Evolutionary conservation across 2,329 filamentous ascomycete species (phyloP).

Genomic region (Xylariaceae sp.): DNA sequence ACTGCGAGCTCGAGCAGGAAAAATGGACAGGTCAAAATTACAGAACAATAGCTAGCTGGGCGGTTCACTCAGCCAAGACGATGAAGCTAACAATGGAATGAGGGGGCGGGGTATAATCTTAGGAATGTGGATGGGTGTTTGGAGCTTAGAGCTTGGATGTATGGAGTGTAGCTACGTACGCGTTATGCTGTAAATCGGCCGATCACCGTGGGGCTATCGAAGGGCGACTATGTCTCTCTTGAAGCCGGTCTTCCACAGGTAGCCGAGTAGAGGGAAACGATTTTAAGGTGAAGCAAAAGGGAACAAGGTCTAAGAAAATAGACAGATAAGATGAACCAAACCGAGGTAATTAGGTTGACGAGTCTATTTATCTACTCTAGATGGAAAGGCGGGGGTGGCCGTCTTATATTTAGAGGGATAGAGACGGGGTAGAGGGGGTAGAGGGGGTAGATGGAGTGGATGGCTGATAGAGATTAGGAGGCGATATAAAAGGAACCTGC

Average conservation of each 20-base stretch:
- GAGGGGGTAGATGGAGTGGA: too few species aligned
- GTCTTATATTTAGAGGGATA: background rate
- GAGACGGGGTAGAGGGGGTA: background rate
- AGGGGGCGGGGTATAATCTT: conserved; percentile 10
- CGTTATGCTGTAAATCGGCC: too few species aligned
- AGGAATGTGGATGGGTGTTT: too few species aligned
- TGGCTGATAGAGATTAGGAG: background rate
- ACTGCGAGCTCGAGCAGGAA: background rate
- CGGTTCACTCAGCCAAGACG: too few species aligned
- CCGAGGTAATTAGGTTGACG: background rate
- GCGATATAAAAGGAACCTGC: background rate
- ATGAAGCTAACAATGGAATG: too few species aligned
- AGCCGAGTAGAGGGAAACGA: background rate
- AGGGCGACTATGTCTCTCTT: too few species aligned
- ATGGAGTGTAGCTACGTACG: too few species aligned
- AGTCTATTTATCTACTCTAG: conserved; percentile 16
- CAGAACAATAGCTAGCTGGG: background rate
- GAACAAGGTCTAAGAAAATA: background rate
- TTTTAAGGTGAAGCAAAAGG: background rate
- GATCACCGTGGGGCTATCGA: too few species aligned
- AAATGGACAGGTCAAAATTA: too few species aligned
- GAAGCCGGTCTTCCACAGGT: too few species aligned
- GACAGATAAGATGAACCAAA: background rate
- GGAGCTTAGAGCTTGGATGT: too few species aligned
- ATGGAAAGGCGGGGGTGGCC: conserved; percentile 3